A percentile compares a stretch with the other conserved stretches of the same genome.
Conservation (phyloP, 768 basidiomycete species). For the Termitomyces sp. region DNA sequence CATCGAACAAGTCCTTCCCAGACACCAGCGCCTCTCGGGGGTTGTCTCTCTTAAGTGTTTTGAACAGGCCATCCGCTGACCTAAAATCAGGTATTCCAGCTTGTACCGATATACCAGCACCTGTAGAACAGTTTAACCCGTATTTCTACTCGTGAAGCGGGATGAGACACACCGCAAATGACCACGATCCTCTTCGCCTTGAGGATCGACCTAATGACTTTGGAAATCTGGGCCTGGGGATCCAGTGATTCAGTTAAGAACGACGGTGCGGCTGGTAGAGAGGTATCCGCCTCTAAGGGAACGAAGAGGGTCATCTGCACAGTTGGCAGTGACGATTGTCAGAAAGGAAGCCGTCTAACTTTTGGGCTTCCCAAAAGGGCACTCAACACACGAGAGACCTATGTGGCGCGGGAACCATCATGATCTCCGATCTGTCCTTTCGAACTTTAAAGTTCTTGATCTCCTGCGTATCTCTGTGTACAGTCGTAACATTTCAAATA, state of each 20-base stretch:
- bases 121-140: constrained; percentile 29
- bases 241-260: constrained; percentile 51
- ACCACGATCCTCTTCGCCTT: constrained; percentile 85
- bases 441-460: not conserved
- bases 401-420: constrained; percentile 21
- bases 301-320: constrained; percentile 59
- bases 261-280: constrained; percentile 47
- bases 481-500: not conserved
- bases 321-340: constrained; percentile 11
- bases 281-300: constrained; percentile 48
- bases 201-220: constrained; percentile 61
- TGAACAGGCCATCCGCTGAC: constrained; percentile 77
- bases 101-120: constrained; percentile 85
- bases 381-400: constrained; percentile 4
- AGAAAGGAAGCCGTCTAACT: constrained; percentile 11
- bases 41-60: constrained; percentile 73
- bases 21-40: constrained; percentile 66
- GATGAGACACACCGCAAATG: constrained; percentile 64
- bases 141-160: not conserved
- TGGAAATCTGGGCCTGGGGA: constrained; percentile 43
- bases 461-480: not conserved
- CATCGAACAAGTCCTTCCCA: constrained; percentile 88
- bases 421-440: constrained; percentile 3
- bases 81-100: constrained; percentile 91
- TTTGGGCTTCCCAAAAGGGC: constrained; percentile 12